A percentile compares a stretch with the other conserved stretches of the same genome.
Conservation (phyloP, 2,329 filamentous ascomycete species). For the Teratosphaeria destructans region DNA sequence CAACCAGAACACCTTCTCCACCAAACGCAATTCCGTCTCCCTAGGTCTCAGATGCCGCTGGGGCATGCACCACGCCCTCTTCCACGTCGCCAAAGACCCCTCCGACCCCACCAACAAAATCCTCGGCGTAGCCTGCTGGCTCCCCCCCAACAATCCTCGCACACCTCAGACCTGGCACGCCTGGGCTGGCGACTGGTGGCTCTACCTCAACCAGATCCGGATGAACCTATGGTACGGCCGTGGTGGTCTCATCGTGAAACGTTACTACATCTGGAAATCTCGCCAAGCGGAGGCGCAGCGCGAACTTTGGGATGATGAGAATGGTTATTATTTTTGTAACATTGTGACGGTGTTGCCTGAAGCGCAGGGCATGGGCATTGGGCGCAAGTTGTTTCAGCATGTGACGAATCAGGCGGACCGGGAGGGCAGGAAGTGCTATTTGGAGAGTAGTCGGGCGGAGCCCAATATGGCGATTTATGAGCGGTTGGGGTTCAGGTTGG, state of each 20-base stretch:
- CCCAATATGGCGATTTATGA: conserved; percentile 64
- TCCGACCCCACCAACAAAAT: conserved; percentile 35
- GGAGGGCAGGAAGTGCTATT: conserved; percentile 55
- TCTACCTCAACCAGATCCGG: conserved; percentile 54
- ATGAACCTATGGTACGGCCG: conserved; percentile 61
- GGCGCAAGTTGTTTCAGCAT: conserved; percentile 51
- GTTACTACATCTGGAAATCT: conserved; percentile 65
- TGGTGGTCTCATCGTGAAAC: conserved; percentile 55
- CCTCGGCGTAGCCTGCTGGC: conserved; percentile 64
- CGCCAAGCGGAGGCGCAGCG: conserved; percentile 52
- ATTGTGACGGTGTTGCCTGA: conserved; percentile 60
- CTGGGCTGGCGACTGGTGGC: conserved; percentile 48
- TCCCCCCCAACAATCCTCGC: conserved; percentile 41
- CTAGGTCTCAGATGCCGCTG: conserved; percentile 56
- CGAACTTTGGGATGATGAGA: conserved; percentile 52
- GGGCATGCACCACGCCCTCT: conserved; percentile 59
- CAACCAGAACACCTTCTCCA: conserved; percentile 38
- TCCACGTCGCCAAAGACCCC: conserved; percentile 57
- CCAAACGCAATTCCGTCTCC: conserved; percentile 51
- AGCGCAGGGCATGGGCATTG: conserved; percentile 56
- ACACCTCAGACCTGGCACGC: conserved; percentile 48
- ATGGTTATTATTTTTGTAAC: conserved; percentile 67
- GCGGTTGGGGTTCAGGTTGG: conserved; percentile 55
- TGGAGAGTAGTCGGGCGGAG: conserved; percentile 57
- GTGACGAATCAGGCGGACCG: conserved; percentile 54